Conservation (phyloP, 805 yeast genomes). For the Hanseniaspora pseudoguilliermondii region DNA sequence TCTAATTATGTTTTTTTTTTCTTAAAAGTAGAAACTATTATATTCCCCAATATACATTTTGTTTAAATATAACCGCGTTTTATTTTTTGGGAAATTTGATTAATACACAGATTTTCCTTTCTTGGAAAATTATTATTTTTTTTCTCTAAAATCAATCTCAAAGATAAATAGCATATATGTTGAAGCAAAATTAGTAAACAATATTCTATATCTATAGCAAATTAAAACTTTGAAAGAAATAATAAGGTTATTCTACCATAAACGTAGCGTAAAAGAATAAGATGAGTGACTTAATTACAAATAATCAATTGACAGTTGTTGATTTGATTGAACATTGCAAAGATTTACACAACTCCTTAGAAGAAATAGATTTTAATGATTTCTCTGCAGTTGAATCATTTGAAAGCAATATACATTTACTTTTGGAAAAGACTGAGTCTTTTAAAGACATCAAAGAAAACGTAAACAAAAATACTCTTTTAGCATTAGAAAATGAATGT, state of each 20-base stretch:
- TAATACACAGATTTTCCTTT: neutral
- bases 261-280: neutral
- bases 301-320: neutral
- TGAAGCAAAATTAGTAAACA: no score
- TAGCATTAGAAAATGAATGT: slow-evolving; percentile 24
- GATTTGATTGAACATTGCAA: slow-evolving; percentile 17
- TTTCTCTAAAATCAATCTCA: no score
- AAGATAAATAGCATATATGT: neutral
- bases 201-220: no score
- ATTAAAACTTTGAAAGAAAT: neutral
- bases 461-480: slow-evolving; percentile 13
- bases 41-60: no score
- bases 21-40: no score
- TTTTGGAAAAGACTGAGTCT: slow-evolving; percentile 27
- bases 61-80: no score
- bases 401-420: slow-evolving; percentile 17
- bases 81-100: neutral
- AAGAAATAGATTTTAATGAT: neutral
- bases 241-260: neutral
- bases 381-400: slow-evolving; percentile 8
- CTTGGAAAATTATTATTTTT: neutral
- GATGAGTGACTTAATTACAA: neutral
- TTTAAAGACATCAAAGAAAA: slow-evolving; percentile 23
- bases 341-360: slow-evolving; percentile 18
- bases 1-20: no score